phyloP scores from a whole-genome alignment of 2,329 filamentous ascomycete genomes.

The Elsinoe batatas region DNA sequence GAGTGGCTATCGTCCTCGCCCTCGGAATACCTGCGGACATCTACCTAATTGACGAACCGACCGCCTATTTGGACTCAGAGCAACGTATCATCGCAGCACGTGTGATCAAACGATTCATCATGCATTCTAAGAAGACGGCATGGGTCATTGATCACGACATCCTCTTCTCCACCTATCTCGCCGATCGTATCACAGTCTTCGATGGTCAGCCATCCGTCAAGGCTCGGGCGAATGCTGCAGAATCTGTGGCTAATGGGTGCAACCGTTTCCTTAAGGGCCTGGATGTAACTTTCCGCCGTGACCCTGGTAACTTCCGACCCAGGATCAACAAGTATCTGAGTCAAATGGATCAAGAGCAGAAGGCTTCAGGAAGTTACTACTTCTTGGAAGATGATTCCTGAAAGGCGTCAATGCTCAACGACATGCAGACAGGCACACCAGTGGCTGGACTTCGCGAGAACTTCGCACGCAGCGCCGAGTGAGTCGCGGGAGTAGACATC shows the following conservation, averaged over 20 bases:
- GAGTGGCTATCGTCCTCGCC: constrained; percentile 95
- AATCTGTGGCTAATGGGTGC: constrained; percentile 89
- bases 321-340: constrained; percentile 97
- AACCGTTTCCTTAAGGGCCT: constrained; percentile 94
- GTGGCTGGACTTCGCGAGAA: constrained; percentile 12
- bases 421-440: too few species aligned
- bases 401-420: constrained; percentile 54
- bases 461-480: constrained; percentile 1
- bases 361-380: constrained; percentile 89
- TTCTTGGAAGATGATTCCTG: constrained; percentile 82
- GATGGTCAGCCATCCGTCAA: constrained; percentile 86
- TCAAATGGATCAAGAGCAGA: constrained; percentile 97
- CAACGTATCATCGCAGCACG: constrained; percentile 95
- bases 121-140: constrained; percentile 99
- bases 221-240: constrained; percentile 77
- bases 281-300: constrained; percentile 96
- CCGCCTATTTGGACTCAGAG: constrained; percentile 95
- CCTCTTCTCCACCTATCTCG: constrained; percentile 79
- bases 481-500: constrained; percentile 13
- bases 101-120: constrained; percentile 99
- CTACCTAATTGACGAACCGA: constrained; percentile 96
- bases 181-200: constrained; percentile 97
- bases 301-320: constrained; percentile 89
- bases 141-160: constrained; percentile 99
- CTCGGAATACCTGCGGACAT: constrained; percentile 94